Percentiles rank a stretch among this genome's conserved stretches.
Evolutionary conservation across 176 grass and related monocot species (phyloP).

Genomic region (Oryza coarctata): DNA sequence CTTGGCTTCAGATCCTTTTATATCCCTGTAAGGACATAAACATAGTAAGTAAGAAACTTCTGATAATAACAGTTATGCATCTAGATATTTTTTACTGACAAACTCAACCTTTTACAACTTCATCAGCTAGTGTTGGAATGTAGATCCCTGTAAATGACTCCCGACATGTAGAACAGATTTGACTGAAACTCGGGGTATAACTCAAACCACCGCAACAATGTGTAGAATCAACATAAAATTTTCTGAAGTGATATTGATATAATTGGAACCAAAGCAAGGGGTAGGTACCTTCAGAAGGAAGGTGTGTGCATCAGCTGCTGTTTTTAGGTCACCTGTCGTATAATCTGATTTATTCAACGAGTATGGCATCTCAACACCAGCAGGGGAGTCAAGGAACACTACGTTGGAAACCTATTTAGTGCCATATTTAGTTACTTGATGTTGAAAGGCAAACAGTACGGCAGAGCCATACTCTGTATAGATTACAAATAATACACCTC

Average conservation of each 20-base stretch:
- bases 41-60: neutral
- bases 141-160: constrained; percentile 90
- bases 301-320: constrained; percentile 68
- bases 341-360: constrained; percentile 70
- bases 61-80: neutral
- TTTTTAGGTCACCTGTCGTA: constrained; percentile 73
- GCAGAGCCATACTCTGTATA: neutral
- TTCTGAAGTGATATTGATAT: neutral
- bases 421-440: neutral
- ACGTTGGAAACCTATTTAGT: constrained; percentile 72
- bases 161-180: constrained; percentile 82
- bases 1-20: constrained; percentile 46
- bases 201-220: constrained; percentile 65
- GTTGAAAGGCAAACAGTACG: no score
- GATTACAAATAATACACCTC: neutral
- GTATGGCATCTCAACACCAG: constrained; percentile 82
- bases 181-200: constrained; percentile 64
- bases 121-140: constrained; percentile 69
- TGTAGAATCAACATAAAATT: constrained; percentile 6
- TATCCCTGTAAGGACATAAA: constrained; percentile 44
- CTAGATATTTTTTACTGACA: neutral
- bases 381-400: constrained; percentile 82
- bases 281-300: constrained; percentile 76
- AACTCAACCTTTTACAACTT: constrained; percentile 70
- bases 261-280: neutral